phyloP scores from a whole-genome alignment of 108 stramenopile genomes.

The Seminavis robusta region DNA sequence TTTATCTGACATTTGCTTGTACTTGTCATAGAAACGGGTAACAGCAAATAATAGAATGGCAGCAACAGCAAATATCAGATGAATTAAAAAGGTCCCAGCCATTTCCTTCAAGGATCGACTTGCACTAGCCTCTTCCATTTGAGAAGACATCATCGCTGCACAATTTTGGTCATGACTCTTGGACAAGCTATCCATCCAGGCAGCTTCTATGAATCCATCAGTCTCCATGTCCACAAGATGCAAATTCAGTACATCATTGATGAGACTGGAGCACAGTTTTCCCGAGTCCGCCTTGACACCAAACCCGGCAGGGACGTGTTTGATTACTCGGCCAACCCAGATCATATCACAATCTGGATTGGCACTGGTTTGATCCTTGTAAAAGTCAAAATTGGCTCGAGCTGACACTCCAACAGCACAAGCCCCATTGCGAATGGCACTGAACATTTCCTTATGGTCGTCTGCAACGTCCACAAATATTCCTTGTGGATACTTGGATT shows the following conservation, averaged over 20 bases:
- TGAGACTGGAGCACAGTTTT: not conserved
- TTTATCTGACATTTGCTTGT: no score
- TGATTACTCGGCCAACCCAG: not conserved
- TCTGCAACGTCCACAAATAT: no score
- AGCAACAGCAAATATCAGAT: no score
- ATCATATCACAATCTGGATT: conserved; percentile 11
- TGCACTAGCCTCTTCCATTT: no score
- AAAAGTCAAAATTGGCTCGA: not conserved
- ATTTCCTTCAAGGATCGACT: no score
- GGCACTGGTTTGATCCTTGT: not conserved
- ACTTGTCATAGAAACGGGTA: no score
- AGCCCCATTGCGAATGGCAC: not conserved
- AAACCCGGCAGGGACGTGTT: conserved; percentile 4
- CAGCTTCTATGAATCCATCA: conserved; percentile 16
- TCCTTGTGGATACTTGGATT: no score
- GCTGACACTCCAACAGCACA: conserved; percentile 12
- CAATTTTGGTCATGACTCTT: no score
- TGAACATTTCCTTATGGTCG: not conserved
- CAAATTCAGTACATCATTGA: conserved; percentile 1
- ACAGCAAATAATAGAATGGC: no score
- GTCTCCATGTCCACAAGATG: conserved; percentile 10
- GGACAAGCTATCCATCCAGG: conserved; percentile 5
- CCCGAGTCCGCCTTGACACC: conserved; percentile 19
- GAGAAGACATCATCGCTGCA: no score
- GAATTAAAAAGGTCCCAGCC: no score